Evolutionary conservation across 2,329 filamentous ascomycete genomes (phyloP).

Genomic region (Westerdykella aurantiaca): DNA sequence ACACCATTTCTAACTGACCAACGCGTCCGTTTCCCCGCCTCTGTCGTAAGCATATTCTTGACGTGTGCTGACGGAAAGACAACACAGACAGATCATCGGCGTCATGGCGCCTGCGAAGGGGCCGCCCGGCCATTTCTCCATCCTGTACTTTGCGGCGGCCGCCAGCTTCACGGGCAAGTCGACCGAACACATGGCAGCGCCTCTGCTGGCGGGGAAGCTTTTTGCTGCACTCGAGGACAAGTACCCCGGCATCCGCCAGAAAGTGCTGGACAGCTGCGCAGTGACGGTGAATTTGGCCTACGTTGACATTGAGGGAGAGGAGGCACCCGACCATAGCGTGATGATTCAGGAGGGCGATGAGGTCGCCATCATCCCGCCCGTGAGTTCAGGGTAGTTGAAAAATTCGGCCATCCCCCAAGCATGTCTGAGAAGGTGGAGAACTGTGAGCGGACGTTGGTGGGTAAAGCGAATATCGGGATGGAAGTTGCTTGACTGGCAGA

Average conservation of each 20-base stretch:
- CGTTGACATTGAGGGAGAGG: conserved; percentile 60
- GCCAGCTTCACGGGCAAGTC: conserved; percentile 65
- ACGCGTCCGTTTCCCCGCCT: conserved; percentile 1
- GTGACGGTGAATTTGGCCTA: conserved; percentile 79
- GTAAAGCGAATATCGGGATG: no score
- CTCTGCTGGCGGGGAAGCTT: conserved; percentile 57
- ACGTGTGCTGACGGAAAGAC: not conserved
- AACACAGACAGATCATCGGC: conserved; percentile 5
- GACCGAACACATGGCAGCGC: conserved; percentile 60
- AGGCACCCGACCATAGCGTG: conserved; percentile 39
- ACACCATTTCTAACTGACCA: conserved; percentile 26
- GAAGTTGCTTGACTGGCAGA: no score
- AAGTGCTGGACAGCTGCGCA: conserved; percentile 65
- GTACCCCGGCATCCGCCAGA: conserved; percentile 63
- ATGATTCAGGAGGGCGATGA: conserved; percentile 70
- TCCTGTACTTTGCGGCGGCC: conserved; percentile 78
- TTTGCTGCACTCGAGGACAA: conserved; percentile 62
- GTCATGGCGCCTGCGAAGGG: conserved; percentile 43
- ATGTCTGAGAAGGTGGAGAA: no score
- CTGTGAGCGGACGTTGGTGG: no score
- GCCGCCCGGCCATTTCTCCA: conserved; percentile 62
- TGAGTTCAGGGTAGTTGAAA: conserved; percentile 61
- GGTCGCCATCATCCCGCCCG: conserved; percentile 80
- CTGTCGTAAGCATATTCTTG: not conserved
- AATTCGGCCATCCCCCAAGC: no score